Conservation (phyloP, 208 protist species). For the Crithidia bombi region DNA sequence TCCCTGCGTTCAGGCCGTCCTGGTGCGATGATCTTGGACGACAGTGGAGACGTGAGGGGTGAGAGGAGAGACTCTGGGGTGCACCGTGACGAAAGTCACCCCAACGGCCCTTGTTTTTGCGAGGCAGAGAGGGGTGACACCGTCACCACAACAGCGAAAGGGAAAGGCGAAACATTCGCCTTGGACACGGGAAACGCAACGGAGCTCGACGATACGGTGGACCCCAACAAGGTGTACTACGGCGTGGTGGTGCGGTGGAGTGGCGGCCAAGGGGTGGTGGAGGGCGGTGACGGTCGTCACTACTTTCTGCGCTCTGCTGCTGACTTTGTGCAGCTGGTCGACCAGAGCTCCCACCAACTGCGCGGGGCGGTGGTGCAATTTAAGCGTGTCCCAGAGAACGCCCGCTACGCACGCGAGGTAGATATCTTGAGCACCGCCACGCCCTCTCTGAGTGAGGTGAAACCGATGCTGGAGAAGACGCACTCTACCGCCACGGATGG, state of each 20-base stretch:
- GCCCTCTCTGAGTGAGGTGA: conserved; percentile 41
- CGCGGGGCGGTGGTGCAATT: conserved; percentile 88
- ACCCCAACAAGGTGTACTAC: conserved; percentile 55
- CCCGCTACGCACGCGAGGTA: conserved; percentile 62
- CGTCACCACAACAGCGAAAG: too few species aligned
- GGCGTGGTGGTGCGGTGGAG: conserved; percentile 91
- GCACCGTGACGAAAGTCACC: background rate
- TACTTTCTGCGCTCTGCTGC: conserved; percentile 80
- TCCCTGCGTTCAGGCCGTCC: conserved; percentile 31
- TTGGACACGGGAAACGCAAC: background rate
- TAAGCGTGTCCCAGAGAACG: conserved; percentile 40
- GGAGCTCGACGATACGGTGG: conserved; percentile 16
- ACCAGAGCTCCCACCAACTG: conserved; percentile 53
- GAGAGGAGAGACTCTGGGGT: background rate
- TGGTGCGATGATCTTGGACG: conserved; percentile 27
- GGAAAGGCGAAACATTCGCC: background rate
- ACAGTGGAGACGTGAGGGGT: conserved; percentile 1
- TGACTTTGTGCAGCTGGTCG: conserved; percentile 81
- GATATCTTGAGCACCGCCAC: conserved; percentile 71
- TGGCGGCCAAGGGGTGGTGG: conserved; percentile 83
- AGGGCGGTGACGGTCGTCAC: conserved; percentile 66
- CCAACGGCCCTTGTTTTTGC: too few species aligned
- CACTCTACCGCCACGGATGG: background rate
- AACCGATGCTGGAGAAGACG: conserved; percentile 49
- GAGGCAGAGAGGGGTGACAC: too few species aligned